Evolutionary conservation across 1,284 basidiomycete species (phyloP).

Genomic region (Cutaneotrichosporon cavernicola): DNA sequence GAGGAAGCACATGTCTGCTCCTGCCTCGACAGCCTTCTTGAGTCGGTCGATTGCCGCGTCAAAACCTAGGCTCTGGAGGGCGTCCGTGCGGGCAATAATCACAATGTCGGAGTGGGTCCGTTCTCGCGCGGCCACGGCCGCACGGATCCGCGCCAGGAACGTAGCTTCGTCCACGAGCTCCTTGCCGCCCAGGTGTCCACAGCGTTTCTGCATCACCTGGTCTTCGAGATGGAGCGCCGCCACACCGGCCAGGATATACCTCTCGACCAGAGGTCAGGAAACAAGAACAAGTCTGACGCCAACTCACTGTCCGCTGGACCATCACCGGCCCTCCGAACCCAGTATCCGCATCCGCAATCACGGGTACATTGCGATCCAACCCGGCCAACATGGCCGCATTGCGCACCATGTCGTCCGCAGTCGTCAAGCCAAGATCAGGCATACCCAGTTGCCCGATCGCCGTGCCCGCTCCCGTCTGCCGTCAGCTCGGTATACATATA

Average conservation of each 20-base stretch:
- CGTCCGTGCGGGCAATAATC: conserved; percentile 78
- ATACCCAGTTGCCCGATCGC: conserved; percentile 72
- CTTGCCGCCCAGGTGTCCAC: conserved; percentile 76
- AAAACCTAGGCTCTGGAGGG: conserved; percentile 61
- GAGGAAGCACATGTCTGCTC: conserved; percentile 80
- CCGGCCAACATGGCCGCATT: conserved; percentile 66
- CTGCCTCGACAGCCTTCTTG: conserved; percentile 50
- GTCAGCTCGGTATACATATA: conserved; percentile 47
- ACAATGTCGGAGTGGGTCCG: conserved; percentile 65
- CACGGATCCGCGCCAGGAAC: conserved; percentile 63
- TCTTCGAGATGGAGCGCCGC: conserved; percentile 78
- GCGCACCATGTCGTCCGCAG: conserved; percentile 71
- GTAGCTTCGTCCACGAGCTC: conserved; percentile 59
- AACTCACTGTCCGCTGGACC: conserved; percentile 50
- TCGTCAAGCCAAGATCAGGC: conserved; percentile 75
- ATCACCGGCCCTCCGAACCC: conserved; percentile 76
- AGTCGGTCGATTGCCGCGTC: conserved; percentile 64
- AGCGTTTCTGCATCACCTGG: conserved; percentile 78
- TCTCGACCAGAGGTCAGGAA: conserved; percentile 57
- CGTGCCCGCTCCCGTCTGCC: conserved; percentile 63
- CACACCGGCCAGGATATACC: conserved; percentile 69
- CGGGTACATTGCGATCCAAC: conserved; percentile 48
- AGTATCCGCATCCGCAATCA: conserved; percentile 79
- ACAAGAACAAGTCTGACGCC: too few relatives aligned
- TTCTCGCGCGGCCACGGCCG: conserved; percentile 70